Base-by-base conservation (phyloP, 2,329 filamentous ascomycete genomes). In the Trichophyton schoenleinii region DNA sequence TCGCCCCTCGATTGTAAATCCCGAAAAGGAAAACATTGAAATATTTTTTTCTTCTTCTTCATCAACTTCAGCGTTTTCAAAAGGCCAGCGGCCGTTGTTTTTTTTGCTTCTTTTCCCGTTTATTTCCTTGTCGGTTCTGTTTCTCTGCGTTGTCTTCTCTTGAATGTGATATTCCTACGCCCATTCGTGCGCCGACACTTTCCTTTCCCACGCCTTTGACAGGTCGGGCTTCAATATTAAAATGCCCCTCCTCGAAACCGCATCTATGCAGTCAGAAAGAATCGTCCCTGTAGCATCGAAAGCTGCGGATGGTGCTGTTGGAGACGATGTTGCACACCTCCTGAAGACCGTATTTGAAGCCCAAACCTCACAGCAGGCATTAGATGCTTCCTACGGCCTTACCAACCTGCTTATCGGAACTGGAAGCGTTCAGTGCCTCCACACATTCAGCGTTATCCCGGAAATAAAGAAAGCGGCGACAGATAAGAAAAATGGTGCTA, bases 401-500 rank as follows among this genome's bases (percentile, higher is more conserved):
- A 82, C 81, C 61, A 84, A 85, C 61, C 73, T 86, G 13, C 77
- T 88, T 13, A 78, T 85, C 63, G 83, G 85, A 73, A 84, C 83
- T 34, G 80, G 85, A 62, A 85, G 85, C 59, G 82, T 82, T 69
- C 80, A 82, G 22, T 85, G 84, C 58, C 77, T 88, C 60, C 74
- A 79, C 57, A 77, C 76, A 62, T 87, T 87, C 74, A 81, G 82
- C 66, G 75, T 88, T 57, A 72, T 88, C 55, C 79, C 81, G 22
- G 81, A 83, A 65, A 80, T 87, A 69, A 83, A 83, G 70, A 88
- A 95, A 80, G 89, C 89, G 42, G 91, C 92, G 3, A 78, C 81
- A 68, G 91, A 97, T 78, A 99, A 97, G 85, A 99, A 99, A 81
- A 91, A 86, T 74, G 87, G 87, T 15, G 81, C 87, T 44, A 84